Evolutionary conservation across 1,284 basidiomycete species (phyloP), one percentile per base, ranked within the genome.

Genomic region (Ustilago xerochloae): DNA sequence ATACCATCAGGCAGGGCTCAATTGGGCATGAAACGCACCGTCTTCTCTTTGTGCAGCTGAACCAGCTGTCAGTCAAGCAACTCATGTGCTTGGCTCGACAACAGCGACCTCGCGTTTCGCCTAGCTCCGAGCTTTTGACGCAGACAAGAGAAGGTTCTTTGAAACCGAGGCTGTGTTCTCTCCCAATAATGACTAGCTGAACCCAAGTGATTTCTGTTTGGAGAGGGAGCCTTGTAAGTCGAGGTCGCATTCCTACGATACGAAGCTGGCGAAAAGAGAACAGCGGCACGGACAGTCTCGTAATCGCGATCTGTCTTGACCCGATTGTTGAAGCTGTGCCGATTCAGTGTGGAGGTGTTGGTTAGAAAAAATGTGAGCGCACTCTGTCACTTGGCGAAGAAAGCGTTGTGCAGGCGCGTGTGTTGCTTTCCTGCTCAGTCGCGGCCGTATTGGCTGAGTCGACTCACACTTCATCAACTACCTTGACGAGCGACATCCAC

Each of bases 281-380:
- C n/a, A n/a, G n/a, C n/a, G n/a, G n/a, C n/a, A n/a, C n/a, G n/a
- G n/a, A n/a, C n/a, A n/a, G n/a, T n/a, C n/a, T n/a, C n/a, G n/a
- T n/a, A n/a, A n/a, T n/a, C n/a, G n/a, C n/a, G n/a, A n/a, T n/a
- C 33, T 35, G 33, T 35, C 33, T 35, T 35, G 33, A n/a, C n/a
- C n/a, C n/a, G n/a, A n/a, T n/a, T n/a, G n/a, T n/a, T n/a, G n/a
- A n/a, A n/a, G n/a, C n/a, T n/a, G n/a, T n/a, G 2, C 38, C 43
- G 28, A 46, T 46, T 22, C 10, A 20, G n/a, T 38, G 62, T 58
- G 62, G 62, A 64, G 62, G 62, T 64, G 62, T 64, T 58, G 62
- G 32, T 54, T 20, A 9, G 26, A 26, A 12, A 45, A 18, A 18
- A 18, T 15, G 16, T 15, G 8, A 4, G n/a, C 41, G 41, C 52